These are phyloP conservation scores for Takashimella koratensis DNA, from an alignment of 1,284 basidiomycete genomes.

Conservation along the genomic window DNA sequence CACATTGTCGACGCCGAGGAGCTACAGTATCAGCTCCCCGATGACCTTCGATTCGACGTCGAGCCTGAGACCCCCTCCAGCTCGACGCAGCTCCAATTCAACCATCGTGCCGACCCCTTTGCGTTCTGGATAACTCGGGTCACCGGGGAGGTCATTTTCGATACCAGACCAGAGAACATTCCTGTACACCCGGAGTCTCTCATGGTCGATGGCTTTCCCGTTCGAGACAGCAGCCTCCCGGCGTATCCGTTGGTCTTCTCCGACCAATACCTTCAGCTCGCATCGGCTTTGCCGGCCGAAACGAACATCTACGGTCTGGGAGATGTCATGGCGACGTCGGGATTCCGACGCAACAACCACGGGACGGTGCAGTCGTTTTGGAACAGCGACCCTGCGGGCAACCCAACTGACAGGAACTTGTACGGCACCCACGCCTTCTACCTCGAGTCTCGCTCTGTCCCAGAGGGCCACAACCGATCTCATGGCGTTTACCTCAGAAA, in stretches of 20 bases:
- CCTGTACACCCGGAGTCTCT: no score
- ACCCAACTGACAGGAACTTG: conserved; percentile 24
- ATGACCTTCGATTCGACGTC: conserved; percentile 60
- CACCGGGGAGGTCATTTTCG: conserved; percentile 59
- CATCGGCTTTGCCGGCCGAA: conserved; percentile 36
- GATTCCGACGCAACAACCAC: no score
- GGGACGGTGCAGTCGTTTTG: no score
- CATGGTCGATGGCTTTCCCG: no score
- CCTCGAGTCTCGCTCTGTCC: conserved; percentile 44
- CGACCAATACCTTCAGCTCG: conserved; percentile 69
- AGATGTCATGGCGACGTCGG: no score
- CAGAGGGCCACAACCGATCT: no score
- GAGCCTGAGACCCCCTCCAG: conserved; percentile 58
- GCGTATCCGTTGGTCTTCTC: conserved; percentile 68
- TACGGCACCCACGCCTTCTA: conserved; percentile 34
- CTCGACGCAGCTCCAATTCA: conserved; percentile 54
- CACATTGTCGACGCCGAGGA: conserved; percentile 62
- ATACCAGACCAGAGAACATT: no score
- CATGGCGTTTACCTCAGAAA: conserved; percentile 47
- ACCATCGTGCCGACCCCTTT: conserved; percentile 63
- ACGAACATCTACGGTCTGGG: conserved; percentile 76
- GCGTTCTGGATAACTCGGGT: conserved; percentile 70
- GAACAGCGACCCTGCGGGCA: conserved; percentile 21
- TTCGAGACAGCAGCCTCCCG: no score
- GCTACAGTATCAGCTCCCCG: conserved; percentile 64